phyloP scores from a whole-genome alignment of 495 filamentous ascomycete genomes.

The Hyaloscypha finlandica region DNA sequence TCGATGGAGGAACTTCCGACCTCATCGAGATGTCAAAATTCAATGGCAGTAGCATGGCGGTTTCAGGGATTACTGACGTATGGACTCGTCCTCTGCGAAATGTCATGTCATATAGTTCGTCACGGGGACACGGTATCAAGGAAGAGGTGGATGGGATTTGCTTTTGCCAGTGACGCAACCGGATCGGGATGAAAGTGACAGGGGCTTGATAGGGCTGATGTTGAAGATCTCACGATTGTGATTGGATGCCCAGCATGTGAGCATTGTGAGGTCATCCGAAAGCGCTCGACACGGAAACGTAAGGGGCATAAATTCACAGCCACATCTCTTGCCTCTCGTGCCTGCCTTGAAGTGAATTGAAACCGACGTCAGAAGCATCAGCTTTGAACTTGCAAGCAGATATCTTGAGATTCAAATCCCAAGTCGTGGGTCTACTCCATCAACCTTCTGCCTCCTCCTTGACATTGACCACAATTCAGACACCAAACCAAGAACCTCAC shows the following conservation, averaged over 20 bases:
- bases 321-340: slow-evolving; percentile 1
- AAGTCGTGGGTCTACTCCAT: neutral
- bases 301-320: slow-evolving; percentile 4
- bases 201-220: neutral
- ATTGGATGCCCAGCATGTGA: slow-evolving; percentile 1
- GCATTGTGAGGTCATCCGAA: slow-evolving; percentile 14
- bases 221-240: slow-evolving; percentile 1
- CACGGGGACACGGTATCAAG: neutral
- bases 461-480: neutral
- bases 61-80: too few species aligned
- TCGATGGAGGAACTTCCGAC: neutral
- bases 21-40: too few species aligned
- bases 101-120: neutral
- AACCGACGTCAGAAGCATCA: neutral
- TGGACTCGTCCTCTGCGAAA: too few species aligned
- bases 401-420: neutral
- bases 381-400: neutral
- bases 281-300: slow-evolving; percentile 11
- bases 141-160: neutral
- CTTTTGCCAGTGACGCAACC: neutral
- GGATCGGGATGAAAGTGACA: neutral
- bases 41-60: too few species aligned
- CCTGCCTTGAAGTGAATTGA: neutral
- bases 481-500: neutral
- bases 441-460: neutral